Evolutionary conservation across 305 asterid genomes (phyloP), one percentile per base, ranked within the genome.

Genomic region (Ilex paraguariensis): DNA sequence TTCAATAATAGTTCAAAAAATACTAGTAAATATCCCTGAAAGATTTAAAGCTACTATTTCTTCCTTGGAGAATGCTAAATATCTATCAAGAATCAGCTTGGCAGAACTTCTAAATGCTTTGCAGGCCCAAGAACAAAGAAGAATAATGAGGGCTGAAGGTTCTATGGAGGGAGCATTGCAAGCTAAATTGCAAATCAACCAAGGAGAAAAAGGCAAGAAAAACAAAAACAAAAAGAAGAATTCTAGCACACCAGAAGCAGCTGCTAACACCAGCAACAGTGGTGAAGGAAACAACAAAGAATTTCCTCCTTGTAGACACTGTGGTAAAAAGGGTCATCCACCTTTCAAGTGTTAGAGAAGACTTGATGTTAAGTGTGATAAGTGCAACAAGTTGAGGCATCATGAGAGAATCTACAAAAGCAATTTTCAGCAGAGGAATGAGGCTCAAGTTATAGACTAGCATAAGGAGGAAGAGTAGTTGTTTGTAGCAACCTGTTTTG

Each of bases 381-480:
- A n/a, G n/a, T n/a, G 76, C 16, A n/a, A 0, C 48, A 74, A 65
- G 17, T 42, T 65, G n/a, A 52, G 63, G 15, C 69, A 65, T 66
- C 56, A 62, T 7, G 28, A 7, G 14, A 44, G 31, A 1, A 58
- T 59, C 10, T 64, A 61, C 28, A 65, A 56, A 28, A 36, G 12
- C 12, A 61, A 55, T 48, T 10, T 12, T 46, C 39, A 52, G 14
- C 31, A 52, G 42, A 55, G 62, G 10, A 46, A n/a, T 4, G 45
- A 58, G 0, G 62, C 50, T 10, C 55, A 65, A 56, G 58, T 55
- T 55, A 46, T 14, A 2, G 42, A 60, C 14, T 56, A 46, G n/a
- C n/a, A 66, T 28, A 57, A 32, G 9, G 62, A 49, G 32, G 56
- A 62, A 31, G 42, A 61, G 0, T 45, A 51, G 21, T 10, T 66